A percentile compares a stretch with the other conserved stretches of the same genome.
These are phyloP conservation scores for Penicillium fuscoglaucum DNA, from an alignment of 2,329 filamentous ascomycete genomes.

Conservation along the genomic window DNA sequence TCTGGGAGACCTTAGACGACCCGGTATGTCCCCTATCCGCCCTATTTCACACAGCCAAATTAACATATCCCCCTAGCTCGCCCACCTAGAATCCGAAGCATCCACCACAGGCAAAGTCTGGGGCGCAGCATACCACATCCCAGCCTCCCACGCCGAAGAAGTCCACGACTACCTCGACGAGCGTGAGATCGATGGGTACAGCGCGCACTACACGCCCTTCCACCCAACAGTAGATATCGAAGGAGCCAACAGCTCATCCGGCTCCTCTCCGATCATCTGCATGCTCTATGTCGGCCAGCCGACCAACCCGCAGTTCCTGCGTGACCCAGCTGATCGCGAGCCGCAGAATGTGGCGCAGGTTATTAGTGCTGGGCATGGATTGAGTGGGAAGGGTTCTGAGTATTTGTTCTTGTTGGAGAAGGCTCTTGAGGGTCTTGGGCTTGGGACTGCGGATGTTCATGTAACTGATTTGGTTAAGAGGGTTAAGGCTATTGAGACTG, in stretches of 20 bases:
- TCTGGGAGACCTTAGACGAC: conserved; percentile 74
- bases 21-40: conserved; percentile 50
- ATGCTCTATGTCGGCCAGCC: conserved; percentile 95
- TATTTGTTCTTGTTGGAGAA: conserved; percentile 80
- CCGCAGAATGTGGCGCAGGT: conserved; percentile 75
- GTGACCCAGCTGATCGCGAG: conserved; percentile 60
- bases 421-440: conserved; percentile 70
- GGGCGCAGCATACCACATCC: conserved; percentile 90
- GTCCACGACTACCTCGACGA: conserved; percentile 92
- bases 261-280: conserved; percentile 48
- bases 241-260: neutral
- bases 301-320: conserved; percentile 84
- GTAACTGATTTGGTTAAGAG: conserved; percentile 76
- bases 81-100: conserved; percentile 33
- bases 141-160: conserved; percentile 68
- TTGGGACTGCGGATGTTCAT: conserved; percentile 79
- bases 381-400: conserved; percentile 86
- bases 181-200: conserved; percentile 96
- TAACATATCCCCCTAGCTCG: conserved; percentile 28
- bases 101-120: conserved; percentile 62
- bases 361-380: conserved; percentile 73
- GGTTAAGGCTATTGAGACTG: conserved; percentile 63
- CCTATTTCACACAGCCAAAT: neutral
- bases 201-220: conserved; percentile 87
- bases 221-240: conserved; percentile 39